Base-by-base conservation (phyloP, 768 basidiomycete genomes). In the Kwoniella botswanensis region DNA sequence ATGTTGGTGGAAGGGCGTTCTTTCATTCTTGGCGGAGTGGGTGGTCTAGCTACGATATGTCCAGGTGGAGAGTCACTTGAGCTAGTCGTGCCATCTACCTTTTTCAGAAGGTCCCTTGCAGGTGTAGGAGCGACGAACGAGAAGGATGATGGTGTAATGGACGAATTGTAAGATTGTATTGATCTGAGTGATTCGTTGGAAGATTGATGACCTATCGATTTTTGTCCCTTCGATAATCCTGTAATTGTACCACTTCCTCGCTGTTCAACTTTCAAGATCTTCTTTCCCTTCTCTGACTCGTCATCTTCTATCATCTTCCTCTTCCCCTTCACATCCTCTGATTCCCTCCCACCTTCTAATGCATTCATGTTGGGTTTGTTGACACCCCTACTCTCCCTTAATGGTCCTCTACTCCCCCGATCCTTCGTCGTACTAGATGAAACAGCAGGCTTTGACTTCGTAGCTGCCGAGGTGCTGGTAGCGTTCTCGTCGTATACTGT, bases 21-120 rank as follows among this genome's bases (percentile, higher is more conserved):
- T 18, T 65, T 54, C 63, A 63, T 66, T 43, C 74, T 60, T 43
- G 74, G 74, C 22, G 74, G 74, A 41, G 74, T 75, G 11, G 74
- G 74, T 41, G 74, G 74, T 59, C 70, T 62, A 7, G 70, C 59
- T 18, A 72, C 24, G 18, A 73, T n/a, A 15, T 42, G 55, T 24
- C 53, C 2, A 1, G 52, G 41, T 17, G 59, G 52, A 15, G 59
- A 68, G 41, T 61, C 67, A 15, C 58, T 61, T 24, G 59, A 59
- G 42, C 17, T 53, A 13, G 61, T 59, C 35, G 65, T 29, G 5
- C 6, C 17, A 18, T 72, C 58, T 2, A 29, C 56, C 9, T 69
- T 64, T 7, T 67, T 68, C 35, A 74, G 58, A 6, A 74, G 22
- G 9, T 74, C 73, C 22, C 73, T 41, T 12, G 73, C 73, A 3